phyloP scores from a whole-genome alignment of 371 early-diverging fungal species.

The Lichtheimia hyalospora region DNA sequence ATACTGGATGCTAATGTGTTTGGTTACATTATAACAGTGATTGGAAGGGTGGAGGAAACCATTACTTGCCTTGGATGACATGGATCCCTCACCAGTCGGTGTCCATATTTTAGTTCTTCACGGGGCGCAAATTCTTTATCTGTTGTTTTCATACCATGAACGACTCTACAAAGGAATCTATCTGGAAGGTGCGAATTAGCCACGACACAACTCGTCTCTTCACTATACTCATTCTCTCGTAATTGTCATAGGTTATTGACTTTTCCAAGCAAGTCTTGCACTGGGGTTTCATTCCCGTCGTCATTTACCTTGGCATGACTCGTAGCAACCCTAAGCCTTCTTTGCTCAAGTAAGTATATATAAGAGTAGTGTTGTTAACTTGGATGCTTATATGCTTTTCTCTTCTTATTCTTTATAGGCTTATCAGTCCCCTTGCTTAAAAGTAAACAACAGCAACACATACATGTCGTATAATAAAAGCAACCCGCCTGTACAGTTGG shows the following conservation, averaged over 20 bases:
- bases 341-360: constrained; percentile 44
- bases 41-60: no score
- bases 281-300: constrained; percentile 71
- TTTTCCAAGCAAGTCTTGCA: constrained; percentile 62
- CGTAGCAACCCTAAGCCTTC: constrained; percentile 65
- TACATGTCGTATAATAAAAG: no score
- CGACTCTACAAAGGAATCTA: constrained; percentile 54
- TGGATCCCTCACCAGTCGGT: no score
- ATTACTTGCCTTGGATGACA: no score
- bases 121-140: no score
- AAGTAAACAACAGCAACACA: not conserved
- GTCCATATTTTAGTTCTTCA: no score
- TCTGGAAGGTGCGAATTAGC: constrained; percentile 38
- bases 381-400: not conserved
- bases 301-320: constrained; percentile 65
- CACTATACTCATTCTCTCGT: not conserved
- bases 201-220: not conserved
- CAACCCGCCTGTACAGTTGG: no score
- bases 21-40: no score
- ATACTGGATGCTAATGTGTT: no score
- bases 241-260: constrained; percentile 39
- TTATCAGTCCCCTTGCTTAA: constrained; percentile 52
- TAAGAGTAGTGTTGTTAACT: not conserved
- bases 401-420: constrained; percentile 22
- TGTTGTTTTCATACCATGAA: constrained; percentile 26